Evolutionary conservation across 1,284 basidiomycete species (phyloP).

Genomic region (Phlebopus sp.): DNA sequence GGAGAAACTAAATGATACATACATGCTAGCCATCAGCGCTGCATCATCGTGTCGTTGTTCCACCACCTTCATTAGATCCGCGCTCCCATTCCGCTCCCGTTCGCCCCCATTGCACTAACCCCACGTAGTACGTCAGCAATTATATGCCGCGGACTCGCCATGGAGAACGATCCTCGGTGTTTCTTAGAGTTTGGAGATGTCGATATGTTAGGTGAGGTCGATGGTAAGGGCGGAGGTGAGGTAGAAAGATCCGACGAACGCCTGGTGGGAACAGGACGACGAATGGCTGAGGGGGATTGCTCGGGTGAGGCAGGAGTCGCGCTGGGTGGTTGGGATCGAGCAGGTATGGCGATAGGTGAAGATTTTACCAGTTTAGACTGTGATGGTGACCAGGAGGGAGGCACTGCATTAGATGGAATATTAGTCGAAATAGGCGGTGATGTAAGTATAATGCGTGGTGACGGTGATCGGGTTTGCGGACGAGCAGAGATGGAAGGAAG

Average conservation of each 20-base stretch:
- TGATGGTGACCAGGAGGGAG: not conserved
- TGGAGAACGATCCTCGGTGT: constrained; percentile 9
- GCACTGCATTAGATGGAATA: not conserved
- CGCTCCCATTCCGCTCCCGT: constrained; percentile 3
- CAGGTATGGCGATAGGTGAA: too few species aligned
- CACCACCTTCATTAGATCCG: not conserved
- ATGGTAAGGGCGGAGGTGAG: not conserved
- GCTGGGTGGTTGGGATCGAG: too few species aligned
- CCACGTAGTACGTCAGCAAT: constrained; percentile 29
- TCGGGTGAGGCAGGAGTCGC: not conserved
- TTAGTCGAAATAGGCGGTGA: constrained; percentile 6
- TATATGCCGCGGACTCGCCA: constrained; percentile 18
- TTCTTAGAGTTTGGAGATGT: constrained; percentile 8
- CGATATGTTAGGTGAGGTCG: constrained; percentile 11
- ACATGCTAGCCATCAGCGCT: too few species aligned
- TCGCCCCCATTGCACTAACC: constrained; percentile 22
- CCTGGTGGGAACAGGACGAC: constrained; percentile 10
- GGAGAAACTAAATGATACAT: too few species aligned
- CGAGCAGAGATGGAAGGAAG: constrained; percentile 26
- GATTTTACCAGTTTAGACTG: not conserved
- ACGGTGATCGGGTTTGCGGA: constrained; percentile 1
- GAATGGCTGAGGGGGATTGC: not conserved
- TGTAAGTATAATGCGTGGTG: constrained; percentile 6
- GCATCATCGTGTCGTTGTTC: too few species aligned
- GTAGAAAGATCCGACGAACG: constrained; percentile 6